Evolutionary conservation across 148 eudicot genomes (phyloP).

Genomic region (Cornus suecica): DNA sequence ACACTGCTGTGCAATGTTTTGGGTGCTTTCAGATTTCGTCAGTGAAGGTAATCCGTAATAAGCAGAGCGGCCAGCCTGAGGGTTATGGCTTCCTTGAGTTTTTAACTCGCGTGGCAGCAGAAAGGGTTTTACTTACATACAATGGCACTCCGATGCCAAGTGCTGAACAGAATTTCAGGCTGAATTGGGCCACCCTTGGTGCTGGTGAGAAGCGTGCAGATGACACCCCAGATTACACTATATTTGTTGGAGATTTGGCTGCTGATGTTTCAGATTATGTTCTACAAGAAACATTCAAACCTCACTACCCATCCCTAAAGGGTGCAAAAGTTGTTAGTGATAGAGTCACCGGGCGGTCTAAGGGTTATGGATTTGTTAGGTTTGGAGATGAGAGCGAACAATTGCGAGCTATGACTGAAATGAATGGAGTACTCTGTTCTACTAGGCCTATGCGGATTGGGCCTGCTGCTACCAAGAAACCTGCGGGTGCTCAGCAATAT

Average conservation of each 20-base stretch:
- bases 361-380: conserved; percentile 97
- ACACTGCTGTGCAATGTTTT: background rate
- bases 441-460: conserved; percentile 93
- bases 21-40: conserved; percentile 44
- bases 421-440: conserved; percentile 82
- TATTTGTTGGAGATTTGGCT: conserved; percentile 97
- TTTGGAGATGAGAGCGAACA: conserved; percentile 92
- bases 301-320: conserved; percentile 69
- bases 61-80: conserved; percentile 76
- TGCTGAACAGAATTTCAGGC: conserved; percentile 69
- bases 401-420: conserved; percentile 84
- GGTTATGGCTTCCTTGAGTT: conserved; percentile 95
- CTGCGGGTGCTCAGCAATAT: conserved; percentile 44
- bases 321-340: conserved; percentile 96
- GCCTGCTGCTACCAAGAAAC: conserved; percentile 87
- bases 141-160: conserved; percentile 82
- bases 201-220: conserved; percentile 86
- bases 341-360: conserved; percentile 74
- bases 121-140: conserved; percentile 53
- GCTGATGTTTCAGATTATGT: conserved; percentile 84
- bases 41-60: conserved; percentile 80
- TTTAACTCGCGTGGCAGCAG: conserved; percentile 76
- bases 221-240: conserved; percentile 68
- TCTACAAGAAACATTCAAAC: conserved; percentile 80
- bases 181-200: conserved; percentile 94